These are phyloP conservation scores for Blastocystis sp. DNA, from an alignment of 352 stramenopile species.

Conservation along the genomic window DNA sequence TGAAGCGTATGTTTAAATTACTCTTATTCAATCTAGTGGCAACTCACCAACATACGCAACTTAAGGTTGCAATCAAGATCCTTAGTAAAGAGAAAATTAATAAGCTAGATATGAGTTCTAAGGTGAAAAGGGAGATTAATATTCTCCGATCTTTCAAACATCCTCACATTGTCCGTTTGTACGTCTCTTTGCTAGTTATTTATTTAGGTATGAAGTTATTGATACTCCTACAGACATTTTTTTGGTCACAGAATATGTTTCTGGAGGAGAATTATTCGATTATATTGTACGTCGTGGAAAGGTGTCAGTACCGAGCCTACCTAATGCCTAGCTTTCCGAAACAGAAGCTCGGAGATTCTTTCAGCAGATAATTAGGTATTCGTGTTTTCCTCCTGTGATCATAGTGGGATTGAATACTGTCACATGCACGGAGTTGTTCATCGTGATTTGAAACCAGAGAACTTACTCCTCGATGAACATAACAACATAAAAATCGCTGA, in stretches of 20 bases:
- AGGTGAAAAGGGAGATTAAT: constrained; percentile 97
- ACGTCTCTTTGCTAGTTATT: constrained; percentile 64
- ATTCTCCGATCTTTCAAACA: constrained; percentile 96
- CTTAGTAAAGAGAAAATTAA: constrained; percentile 98
- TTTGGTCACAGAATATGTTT: constrained; percentile 85
- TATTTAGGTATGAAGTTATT: constrained; percentile 86
- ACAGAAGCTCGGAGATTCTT: constrained; percentile 98
- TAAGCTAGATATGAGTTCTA: constrained; percentile 96
- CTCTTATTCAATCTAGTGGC: constrained; percentile 73
- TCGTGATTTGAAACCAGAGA: constrained; percentile 94
- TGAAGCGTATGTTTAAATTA: constrained; percentile 78
- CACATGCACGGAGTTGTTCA: constrained; percentile 98
- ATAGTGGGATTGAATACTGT: constrained; percentile 93
- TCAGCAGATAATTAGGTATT: constrained; percentile 79
- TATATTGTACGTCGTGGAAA: constrained; percentile 84
- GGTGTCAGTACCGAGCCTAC: constrained; percentile 48
- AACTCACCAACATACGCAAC: constrained; percentile 91
- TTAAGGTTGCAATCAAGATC: constrained; percentile 99
- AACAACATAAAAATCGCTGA: constrained; percentile 99
- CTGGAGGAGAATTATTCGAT: constrained; percentile 88
- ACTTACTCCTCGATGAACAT: constrained; percentile 90
- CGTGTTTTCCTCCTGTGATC: background rate
- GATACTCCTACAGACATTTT: constrained; percentile 97
- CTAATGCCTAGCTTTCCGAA: constrained; percentile 75
- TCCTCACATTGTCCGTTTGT: constrained; percentile 98